Base-by-base conservation (phyloP, 179 eudicot species). In the Beta corolliflora region DNA sequence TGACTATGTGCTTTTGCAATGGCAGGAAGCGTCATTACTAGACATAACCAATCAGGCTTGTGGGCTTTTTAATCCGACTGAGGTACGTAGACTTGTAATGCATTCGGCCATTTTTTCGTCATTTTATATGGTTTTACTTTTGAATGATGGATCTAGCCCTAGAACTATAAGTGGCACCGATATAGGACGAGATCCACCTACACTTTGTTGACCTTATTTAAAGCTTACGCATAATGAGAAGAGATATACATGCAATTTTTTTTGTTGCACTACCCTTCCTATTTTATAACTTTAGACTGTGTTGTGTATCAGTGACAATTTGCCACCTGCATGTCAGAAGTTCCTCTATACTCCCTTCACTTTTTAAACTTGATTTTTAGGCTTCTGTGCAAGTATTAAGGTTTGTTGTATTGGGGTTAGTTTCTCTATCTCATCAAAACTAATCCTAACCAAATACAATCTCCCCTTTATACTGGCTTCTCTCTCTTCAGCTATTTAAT, bases 21-120 rank as follows among this genome's bases (percentile, higher is more conserved):
- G 68, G 54, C 89, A 96, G 99, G 98, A 96, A 87, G 98, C 99
- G 76, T 91, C 98, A 31, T 86, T 94, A 72, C 84, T 96, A 82
- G 91, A 87, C 88, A 85, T 87, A 71, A 89, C 95, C 70, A 86
- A 94, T 89, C 97, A 92, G 86, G 99, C 98, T 79, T 96, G 99
- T 87, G 89, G 86, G 73, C 89, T 96, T 76, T 96, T 96, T 81
- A 85, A 74, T 80, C 86, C 90, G 3, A 78, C 87, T 46, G 97
- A 96, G 98, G 99, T 94, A 81, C 36, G 94, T 89, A 83, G 15
- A 70, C 13, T 50, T 21, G 29, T 71, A 18, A 8, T 23, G 44
- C 69, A 63, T 21, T 63, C 36, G 8, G 16, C 50, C 48, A 15
- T 19, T 36, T 31, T 41, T 2, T 74, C 44, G 8, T 64, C 2